Evolutionary conservation across 306 rosid species (phyloP).

Genomic region (Urtica urens): DNA sequence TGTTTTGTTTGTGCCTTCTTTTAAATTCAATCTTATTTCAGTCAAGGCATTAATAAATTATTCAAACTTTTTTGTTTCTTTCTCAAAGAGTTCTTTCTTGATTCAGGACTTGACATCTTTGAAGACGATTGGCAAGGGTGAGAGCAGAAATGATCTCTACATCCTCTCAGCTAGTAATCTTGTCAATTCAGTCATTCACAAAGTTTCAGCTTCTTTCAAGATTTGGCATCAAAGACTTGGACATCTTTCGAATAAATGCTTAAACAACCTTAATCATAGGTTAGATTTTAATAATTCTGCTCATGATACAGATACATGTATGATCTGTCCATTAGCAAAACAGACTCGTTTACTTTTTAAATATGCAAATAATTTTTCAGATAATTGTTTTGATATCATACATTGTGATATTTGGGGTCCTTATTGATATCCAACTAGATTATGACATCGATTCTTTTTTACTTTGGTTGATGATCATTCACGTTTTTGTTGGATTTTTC

Average conservation of each 20-base stretch:
- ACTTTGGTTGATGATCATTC: constrained; percentile 1
- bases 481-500: neutral
- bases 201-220: neutral
- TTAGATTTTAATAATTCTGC: neutral
- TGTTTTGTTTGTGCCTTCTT: too few species aligned
- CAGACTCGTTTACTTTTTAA: neutral
- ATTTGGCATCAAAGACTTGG: neutral
- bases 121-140: constrained; percentile 1
- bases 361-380: neutral
- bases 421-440: neutral
- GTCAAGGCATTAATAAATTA: too few species aligned
- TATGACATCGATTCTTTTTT: neutral
- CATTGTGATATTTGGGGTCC: constrained; percentile 10
- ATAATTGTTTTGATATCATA: neutral
- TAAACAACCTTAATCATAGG: neutral
- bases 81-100: neutral
- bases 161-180: neutral
- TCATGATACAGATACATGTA: neutral
- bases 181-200: neutral
- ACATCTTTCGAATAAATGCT: neutral
- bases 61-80: neutral
- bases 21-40: too few species aligned
- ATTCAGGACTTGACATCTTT: neutral
- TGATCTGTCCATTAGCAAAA: neutral
- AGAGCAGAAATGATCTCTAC: neutral